Base-by-base conservation (phyloP, 352 stramenopile genomes). In the Globisporangium acanthophoron region DNA sequence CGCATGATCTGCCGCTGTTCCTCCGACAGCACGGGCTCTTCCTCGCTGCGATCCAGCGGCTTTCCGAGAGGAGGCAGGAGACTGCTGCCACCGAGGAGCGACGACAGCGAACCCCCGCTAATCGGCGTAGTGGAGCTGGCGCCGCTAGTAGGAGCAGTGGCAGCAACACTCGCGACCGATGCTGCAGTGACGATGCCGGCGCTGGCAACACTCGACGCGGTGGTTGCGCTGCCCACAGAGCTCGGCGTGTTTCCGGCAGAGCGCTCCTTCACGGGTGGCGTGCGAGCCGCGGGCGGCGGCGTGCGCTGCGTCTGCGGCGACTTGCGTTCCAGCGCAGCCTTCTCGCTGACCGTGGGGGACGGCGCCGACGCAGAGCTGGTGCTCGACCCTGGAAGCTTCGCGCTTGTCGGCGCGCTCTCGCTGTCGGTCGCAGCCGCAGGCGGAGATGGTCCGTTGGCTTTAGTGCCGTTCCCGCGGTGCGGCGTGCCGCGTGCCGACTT, bases 1-100 rank as follows among this genome's bases (percentile, higher is more conserved):
- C 80, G 77, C 57, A 94, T 61, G 46, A 90, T 76, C 69, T 90
- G 82, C 44, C 73, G 77, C 66, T 92, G 85, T 56, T 94, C 85
- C 40, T 94, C 85, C 8, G 78, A 91, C 40, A 92, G 65, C 61
- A 76, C 65, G 27, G 74, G 74, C 44, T 54, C 21, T 6, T 29
- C 21, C 27, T 29, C 21, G 29, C n/a, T 8, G 24, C 27, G 47
- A 11, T 64, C 59, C 12, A 59, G 58, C 31, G 66, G 35, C 24
- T 61, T 61, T 8, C 31, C 48, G 20, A 58, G 47, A 5, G 55
- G 52, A 11, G 35, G 48, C 44, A 58, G 43, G 21, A 62, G 20
- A 11, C 33, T 52, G 20, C 49, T 62, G 11, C 44, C 20, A 46
- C 56, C 66, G 51, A 52, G 59, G 43, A 52, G 4, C 33, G 51